phyloP scores from a whole-genome alignment of 2,329 filamentous ascomycete genomes.

The Fusarium protoensiforme region DNA sequence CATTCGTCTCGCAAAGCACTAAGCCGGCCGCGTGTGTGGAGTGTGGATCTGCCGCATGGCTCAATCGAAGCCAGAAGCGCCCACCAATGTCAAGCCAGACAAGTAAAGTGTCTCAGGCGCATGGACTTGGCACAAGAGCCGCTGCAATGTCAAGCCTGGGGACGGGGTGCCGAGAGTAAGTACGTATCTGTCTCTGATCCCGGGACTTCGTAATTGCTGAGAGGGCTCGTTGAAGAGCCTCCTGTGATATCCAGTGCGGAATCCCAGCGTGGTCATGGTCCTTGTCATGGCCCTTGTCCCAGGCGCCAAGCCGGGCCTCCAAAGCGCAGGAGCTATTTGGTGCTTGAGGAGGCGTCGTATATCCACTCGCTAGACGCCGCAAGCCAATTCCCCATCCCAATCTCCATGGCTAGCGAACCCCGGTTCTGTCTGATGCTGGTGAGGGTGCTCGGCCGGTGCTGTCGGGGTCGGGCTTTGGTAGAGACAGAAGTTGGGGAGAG shows the following conservation, averaged over 20 bases:
- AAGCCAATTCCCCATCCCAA: conserved; percentile 36
- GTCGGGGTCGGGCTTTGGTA: background rate
- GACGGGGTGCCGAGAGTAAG: background rate
- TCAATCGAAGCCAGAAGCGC: background rate
- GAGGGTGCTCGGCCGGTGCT: conserved; percentile 7
- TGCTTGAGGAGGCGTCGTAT: conserved; percentile 16
- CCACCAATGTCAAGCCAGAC: background rate
- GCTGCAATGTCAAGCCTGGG: background rate
- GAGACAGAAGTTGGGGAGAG: background rate
- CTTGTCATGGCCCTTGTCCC: conserved; percentile 18
- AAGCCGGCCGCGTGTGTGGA: conserved; percentile 9
- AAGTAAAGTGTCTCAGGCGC: background rate
- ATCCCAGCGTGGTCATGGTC: conserved; percentile 12
- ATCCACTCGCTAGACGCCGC: conserved; percentile 28
- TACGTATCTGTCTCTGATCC: background rate
- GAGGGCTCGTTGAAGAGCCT: background rate
- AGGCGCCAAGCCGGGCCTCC: conserved; percentile 14
- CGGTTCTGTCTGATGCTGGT: background rate
- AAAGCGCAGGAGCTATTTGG: conserved; percentile 14
- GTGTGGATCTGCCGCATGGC: background rate
- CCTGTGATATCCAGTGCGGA: background rate
- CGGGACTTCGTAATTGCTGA: background rate
- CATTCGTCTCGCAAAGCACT: conserved; percentile 12
- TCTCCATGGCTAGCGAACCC: conserved; percentile 29
- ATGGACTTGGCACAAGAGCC: conserved; percentile 1